Evolutionary conservation across 2,329 filamentous ascomycete genomes (phyloP).

Genomic region (Aspergillus awamori): DNA sequence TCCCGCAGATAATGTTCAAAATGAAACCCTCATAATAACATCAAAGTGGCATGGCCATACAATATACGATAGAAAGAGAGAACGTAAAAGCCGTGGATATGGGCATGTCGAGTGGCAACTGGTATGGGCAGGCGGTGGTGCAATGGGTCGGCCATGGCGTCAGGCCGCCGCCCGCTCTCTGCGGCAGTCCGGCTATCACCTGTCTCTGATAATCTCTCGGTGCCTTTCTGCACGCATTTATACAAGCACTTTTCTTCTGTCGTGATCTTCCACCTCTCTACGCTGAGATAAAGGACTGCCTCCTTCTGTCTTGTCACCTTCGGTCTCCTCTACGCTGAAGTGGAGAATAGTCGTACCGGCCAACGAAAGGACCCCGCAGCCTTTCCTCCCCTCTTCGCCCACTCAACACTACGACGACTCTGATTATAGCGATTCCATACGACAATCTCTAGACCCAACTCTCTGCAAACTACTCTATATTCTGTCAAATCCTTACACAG

Average conservation of each 20-base stretch:
- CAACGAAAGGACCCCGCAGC: constrained; percentile 6
- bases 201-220: not conserved
- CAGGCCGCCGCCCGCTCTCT: constrained; percentile 18
- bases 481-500: not conserved
- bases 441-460: not conserved
- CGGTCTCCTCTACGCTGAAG: not conserved
- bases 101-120: constrained; percentile 7
- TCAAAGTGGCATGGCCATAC: no score
- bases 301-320: no score
- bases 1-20: not conserved
- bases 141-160: constrained; percentile 13
- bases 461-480: not conserved
- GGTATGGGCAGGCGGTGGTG: not conserved
- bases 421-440: no score
- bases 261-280: not conserved
- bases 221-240: not conserved
- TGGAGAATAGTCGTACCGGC: not conserved
- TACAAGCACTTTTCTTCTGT: not conserved
- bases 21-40: not conserved
- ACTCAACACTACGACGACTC: no score
- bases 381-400: constrained; percentile 1
- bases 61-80: not conserved
- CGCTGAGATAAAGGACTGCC: no score
- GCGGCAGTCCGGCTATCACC: constrained; percentile 2
- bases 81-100: not conserved